Evolutionary conservation across 2,329 filamentous ascomycete genomes (phyloP).

Genomic region (Apiospora malaysiana): DNA sequence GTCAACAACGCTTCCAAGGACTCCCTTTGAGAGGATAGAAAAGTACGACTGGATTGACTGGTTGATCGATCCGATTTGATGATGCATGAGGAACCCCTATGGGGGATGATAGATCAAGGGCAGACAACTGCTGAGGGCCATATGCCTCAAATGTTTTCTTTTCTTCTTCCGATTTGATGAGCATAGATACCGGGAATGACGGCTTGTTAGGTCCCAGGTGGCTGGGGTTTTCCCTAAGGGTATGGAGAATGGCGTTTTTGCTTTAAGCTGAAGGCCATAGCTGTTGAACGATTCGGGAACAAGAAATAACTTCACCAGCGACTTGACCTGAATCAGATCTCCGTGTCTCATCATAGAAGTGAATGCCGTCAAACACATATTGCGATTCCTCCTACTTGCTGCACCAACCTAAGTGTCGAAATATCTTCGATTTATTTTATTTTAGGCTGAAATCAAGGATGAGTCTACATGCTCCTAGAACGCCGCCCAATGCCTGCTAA

Average conservation of each 20-base stretch:
- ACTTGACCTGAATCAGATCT: neutral
- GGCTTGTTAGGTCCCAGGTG: neutral
- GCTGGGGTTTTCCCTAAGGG: neutral
- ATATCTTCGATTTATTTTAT: neutral
- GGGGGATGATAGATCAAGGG: neutral
- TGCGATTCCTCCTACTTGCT: neutral
- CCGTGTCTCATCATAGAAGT: neutral
- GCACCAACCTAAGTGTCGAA: neutral
- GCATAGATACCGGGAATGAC: neutral
- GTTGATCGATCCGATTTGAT: neutral
- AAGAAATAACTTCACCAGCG: neutral
- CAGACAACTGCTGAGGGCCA: neutral
- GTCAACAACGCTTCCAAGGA: constrained; percentile 64
- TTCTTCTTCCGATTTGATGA: neutral
- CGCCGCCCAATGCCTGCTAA: constrained; percentile 23
- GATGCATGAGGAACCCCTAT: neutral
- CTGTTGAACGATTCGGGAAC: neutral
- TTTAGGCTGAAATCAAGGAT: neutral
- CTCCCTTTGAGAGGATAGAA: constrained; percentile 41
- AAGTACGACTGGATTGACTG: neutral
- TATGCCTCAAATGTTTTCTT: neutral
- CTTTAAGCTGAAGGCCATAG: neutral
- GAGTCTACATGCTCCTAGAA: constrained; percentile 7
- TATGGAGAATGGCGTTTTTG: constrained; percentile 15
- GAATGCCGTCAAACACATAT: neutral